Percentiles rank a stretch among this genome's conserved stretches.
phyloP scores from a whole-genome alignment of 1,284 basidiomycete species.

The Tilletia indica region DNA sequence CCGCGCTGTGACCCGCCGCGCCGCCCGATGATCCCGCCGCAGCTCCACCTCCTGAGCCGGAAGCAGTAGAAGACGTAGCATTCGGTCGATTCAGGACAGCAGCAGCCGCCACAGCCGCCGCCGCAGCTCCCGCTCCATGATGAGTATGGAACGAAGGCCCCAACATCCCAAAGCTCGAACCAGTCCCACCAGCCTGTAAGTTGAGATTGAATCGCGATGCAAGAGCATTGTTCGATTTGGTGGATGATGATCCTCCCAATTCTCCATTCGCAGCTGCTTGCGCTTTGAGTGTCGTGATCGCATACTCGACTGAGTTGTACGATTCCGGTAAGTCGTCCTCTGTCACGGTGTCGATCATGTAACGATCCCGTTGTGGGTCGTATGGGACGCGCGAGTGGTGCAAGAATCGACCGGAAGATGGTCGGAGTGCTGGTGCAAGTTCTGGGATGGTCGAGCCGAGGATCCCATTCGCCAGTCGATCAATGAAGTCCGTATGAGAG shows the following conservation, averaged over 20 bases:
- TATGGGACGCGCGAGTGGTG: conserved; percentile 10
- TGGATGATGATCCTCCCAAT: neutral
- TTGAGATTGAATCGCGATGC: neutral
- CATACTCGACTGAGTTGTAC: conserved; percentile 1
- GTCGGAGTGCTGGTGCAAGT: conserved; percentile 15
- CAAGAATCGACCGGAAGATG: conserved; percentile 3
- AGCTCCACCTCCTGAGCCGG: conserved; percentile 20
- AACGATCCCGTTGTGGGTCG: neutral
- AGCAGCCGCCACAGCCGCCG: conserved; percentile 22
- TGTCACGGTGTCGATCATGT: conserved; percentile 8
- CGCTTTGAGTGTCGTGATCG: conserved; percentile 23
- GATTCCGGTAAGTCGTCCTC: neutral
- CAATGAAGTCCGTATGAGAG: conserved; percentile 54
- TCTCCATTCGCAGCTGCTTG: conserved; percentile 2
- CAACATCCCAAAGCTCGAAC: conserved; percentile 18
- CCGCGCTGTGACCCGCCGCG: conserved; percentile 36
- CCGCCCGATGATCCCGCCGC: conserved; percentile 26
- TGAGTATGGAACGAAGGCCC: conserved; percentile 22
- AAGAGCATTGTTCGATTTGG: neutral
- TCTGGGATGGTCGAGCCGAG: conserved; percentile 24
- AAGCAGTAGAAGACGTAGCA: conserved; percentile 21
- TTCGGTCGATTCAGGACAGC: conserved; percentile 28
- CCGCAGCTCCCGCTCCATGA: conserved; percentile 19
- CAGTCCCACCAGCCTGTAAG: conserved; percentile 23
- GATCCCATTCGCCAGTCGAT: conserved; percentile 39